phyloP scores from a whole-genome alignment of 2,329 filamentous ascomycete genomes.

The Penicillium sp. region DNA sequence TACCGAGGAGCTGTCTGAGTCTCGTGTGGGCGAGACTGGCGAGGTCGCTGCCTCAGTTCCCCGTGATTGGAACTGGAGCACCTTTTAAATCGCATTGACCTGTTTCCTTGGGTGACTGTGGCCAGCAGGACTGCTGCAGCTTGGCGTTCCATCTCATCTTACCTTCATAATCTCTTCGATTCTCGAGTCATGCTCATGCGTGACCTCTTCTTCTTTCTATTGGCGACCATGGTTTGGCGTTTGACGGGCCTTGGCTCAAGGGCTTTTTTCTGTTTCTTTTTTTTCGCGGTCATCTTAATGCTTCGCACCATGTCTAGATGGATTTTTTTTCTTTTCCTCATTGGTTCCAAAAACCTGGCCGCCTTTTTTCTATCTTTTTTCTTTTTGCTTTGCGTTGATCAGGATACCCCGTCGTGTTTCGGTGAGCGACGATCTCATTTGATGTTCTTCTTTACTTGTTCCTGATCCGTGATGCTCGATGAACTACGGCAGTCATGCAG shows the following conservation, averaged over 20 bases:
- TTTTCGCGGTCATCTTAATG: background rate
- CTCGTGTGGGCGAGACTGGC: slow-evolving; percentile 25
- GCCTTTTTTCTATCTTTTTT: slow-evolving; percentile 5
- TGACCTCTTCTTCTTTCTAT: slow-evolving; percentile 2
- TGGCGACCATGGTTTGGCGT: slow-evolving; percentile 21
- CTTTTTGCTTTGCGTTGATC: slow-evolving; percentile 22
- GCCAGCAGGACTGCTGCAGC: slow-evolving; percentile 20
- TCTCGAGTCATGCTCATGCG: background rate
- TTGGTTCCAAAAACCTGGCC: background rate
- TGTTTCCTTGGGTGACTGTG: slow-evolving; percentile 4
- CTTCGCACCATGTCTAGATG: slow-evolving; percentile 3
- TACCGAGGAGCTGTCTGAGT: slow-evolving; percentile 22
- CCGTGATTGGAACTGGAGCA: slow-evolving; percentile 63
- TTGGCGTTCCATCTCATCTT: slow-evolving; percentile 5
- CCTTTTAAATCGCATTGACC: slow-evolving; percentile 48
- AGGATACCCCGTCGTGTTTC: slow-evolving; percentile 39
- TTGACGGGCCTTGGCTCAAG: slow-evolving; percentile 1
- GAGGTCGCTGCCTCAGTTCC: slow-evolving; percentile 57
- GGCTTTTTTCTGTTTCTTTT: background rate
- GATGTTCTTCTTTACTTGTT: slow-evolving; percentile 12
- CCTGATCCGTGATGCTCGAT: slow-evolving; percentile 11
- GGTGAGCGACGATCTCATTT: slow-evolving; percentile 28
- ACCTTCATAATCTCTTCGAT: background rate
- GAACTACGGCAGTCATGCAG: background rate
- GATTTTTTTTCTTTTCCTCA: background rate